Evolutionary conservation across 805 yeast species (phyloP).

Genomic region (Schwanniomyces vanrijiae): DNA sequence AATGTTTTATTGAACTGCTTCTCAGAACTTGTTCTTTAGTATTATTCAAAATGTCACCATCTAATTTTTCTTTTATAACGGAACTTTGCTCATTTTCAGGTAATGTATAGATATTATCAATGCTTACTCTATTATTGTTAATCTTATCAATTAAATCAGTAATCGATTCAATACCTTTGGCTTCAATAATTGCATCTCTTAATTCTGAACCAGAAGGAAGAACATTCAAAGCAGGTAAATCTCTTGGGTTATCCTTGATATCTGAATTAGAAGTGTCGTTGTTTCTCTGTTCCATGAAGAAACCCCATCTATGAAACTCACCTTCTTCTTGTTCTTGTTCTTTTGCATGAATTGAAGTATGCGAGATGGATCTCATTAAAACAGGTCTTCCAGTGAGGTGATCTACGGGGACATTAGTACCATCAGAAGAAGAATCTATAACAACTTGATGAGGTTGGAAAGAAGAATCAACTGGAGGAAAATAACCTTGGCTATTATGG

Average conservation of each 20-base stretch:
- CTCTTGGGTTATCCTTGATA: conserved; percentile 1
- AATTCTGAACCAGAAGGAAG: conserved; percentile 57
- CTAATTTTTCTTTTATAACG: neutral
- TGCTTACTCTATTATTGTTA: conserved; percentile 49
- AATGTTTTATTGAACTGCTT: neutral
- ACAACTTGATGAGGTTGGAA: conserved; percentile 72
- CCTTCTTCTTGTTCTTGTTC: conserved; percentile 91
- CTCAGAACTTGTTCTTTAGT: neutral
- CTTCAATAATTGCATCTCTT: conserved; percentile 64
- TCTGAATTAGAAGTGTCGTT: conserved; percentile 14
- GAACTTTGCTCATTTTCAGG: neutral
- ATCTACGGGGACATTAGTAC: conserved; percentile 57
- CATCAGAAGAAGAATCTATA: conserved; percentile 57
- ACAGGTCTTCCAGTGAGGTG: conserved; percentile 72
- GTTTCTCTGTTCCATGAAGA: conserved; percentile 66
- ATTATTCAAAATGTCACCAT: neutral
- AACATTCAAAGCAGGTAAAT: conserved; percentile 32
- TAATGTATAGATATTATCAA: conserved; percentile 47
- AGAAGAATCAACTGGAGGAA: conserved; percentile 20
- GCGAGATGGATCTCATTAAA: conserved; percentile 61
- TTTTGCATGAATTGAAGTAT: conserved; percentile 66
- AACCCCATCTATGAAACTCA: conserved; percentile 84
- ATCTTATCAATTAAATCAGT: conserved; percentile 67
- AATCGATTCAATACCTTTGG: conserved; percentile 73
- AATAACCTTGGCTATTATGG: conserved; percentile 16